Conservation (phyloP, 257 asterid species). For the Orobanche coerulescens region DNA sequence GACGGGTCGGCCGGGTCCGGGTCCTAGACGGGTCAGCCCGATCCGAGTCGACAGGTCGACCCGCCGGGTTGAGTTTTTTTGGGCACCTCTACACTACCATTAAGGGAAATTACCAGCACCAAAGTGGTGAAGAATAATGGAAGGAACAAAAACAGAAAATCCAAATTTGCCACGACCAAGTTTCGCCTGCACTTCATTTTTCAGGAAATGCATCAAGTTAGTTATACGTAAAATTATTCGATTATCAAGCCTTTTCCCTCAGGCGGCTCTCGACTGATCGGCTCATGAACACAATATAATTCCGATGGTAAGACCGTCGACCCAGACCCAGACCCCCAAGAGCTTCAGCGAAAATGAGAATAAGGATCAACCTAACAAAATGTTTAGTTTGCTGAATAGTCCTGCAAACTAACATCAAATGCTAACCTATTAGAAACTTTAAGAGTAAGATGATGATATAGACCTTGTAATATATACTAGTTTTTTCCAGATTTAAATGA, state of each 20-base stretch:
- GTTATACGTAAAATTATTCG: not conserved
- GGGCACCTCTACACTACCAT: too few species aligned
- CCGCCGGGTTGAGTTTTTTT: too few species aligned
- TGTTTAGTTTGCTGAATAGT: slow-evolving; percentile 71
- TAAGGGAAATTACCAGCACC: slow-evolving; percentile 12
- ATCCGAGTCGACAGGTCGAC: too few species aligned
- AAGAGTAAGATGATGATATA: not conserved
- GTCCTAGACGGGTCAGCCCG: too few species aligned
- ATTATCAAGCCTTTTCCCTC: not conserved
- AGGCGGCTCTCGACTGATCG: slow-evolving; percentile 72
- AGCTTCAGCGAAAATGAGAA: slow-evolving; percentile 72
- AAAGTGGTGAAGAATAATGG: slow-evolving; percentile 9
- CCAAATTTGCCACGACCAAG: not conserved
- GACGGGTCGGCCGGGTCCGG: too few species aligned
- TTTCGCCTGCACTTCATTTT: not conserved
- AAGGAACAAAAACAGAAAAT: slow-evolving; percentile 13
- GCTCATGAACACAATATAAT: slow-evolving; percentile 69
- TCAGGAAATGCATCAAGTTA: not conserved
- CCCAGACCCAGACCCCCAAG: slow-evolving; percentile 65
- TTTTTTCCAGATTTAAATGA: too few species aligned
- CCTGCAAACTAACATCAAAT: slow-evolving; percentile 30
- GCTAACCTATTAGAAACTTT: not conserved
- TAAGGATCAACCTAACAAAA: slow-evolving; percentile 73
- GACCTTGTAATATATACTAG: not conserved
- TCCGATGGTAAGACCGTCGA: slow-evolving; percentile 68